Percentiles rank a stretch among this genome's conserved stretches.
phyloP scores from a whole-genome alignment of 768 basidiomycete species.

The Suillus subluteus region DNA sequence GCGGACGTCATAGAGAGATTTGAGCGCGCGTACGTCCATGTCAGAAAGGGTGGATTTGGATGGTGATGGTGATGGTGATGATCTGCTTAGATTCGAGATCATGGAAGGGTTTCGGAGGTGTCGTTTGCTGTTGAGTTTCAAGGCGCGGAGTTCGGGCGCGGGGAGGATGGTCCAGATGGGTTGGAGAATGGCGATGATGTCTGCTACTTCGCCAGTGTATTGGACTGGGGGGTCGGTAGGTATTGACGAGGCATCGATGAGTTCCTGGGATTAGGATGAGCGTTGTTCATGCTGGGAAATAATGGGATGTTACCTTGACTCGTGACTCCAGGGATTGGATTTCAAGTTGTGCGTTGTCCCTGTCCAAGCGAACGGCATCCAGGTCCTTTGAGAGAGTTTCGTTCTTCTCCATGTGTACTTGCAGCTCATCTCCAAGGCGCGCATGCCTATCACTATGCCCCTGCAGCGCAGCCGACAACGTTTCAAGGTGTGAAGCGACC shows the following conservation, averaged over 20 bases:
- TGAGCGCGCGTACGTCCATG: conserved; percentile 85
- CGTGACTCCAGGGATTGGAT: conserved; percentile 41
- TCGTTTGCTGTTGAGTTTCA: conserved; percentile 55
- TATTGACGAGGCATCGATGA: conserved; percentile 22
- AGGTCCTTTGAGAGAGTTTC: conserved; percentile 54
- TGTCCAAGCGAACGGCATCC: conserved; percentile 54
- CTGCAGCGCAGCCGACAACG: conserved; percentile 48
- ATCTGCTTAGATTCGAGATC: conserved; percentile 36
- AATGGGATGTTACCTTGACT: conserved; percentile 36
- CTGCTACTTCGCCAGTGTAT: conserved; percentile 49
- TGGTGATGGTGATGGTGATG: conserved; percentile 19
- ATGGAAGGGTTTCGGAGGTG: conserved; percentile 53
- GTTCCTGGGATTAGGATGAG: conserved; percentile 23
- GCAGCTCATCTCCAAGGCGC: conserved; percentile 55
- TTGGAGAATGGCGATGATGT: conserved; percentile 63
- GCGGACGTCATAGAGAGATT: conserved; percentile 67
- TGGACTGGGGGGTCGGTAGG: conserved; percentile 31
- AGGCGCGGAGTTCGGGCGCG: conserved; percentile 78
- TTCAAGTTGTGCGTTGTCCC: conserved; percentile 52
- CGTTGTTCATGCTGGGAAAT: conserved; percentile 6
- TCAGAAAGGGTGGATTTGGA: conserved; percentile 53
- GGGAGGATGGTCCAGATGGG: conserved; percentile 85
- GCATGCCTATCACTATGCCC: conserved; percentile 43
- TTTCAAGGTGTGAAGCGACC: conserved; percentile 54
- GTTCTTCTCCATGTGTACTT: conserved; percentile 46